These are phyloP conservation scores for Dothideomycetidae sp. DNA, from an alignment of 2,329 filamentous ascomycete genomes.

Conservation along the genomic window DNA sequence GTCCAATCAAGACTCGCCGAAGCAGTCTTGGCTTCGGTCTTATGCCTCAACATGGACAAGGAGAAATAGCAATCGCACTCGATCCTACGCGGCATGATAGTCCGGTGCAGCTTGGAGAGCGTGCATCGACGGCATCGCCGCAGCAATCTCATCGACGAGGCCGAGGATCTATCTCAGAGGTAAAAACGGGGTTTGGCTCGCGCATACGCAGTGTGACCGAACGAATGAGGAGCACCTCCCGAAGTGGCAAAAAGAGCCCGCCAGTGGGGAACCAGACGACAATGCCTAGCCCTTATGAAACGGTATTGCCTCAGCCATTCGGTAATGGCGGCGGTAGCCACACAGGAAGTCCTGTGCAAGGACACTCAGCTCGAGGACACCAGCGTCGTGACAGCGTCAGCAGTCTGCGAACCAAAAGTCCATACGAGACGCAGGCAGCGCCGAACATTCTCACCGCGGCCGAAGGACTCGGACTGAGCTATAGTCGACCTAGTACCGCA, in stretches of 20 bases:
- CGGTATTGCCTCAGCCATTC: constrained; percentile 21
- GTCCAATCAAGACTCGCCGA: constrained; percentile 23
- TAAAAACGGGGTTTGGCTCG: constrained; percentile 41
- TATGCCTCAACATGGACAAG: constrained; percentile 32
- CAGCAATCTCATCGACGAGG: constrained; percentile 37
- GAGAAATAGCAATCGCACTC: constrained; percentile 25
- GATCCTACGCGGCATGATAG: constrained; percentile 17
- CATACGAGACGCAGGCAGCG: constrained; percentile 20
- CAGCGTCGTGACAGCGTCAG: constrained; percentile 13
- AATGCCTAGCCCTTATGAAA: constrained; percentile 28
- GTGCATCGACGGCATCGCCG: constrained; percentile 14
- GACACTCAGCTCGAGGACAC: background rate
- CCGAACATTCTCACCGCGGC: background rate
- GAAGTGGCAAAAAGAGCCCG: constrained; percentile 37
- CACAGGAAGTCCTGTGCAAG: background rate
- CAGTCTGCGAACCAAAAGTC: constrained; percentile 13
- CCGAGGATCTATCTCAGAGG: constrained; percentile 43
- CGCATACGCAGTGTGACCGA: constrained; percentile 41
- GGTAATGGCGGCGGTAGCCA: background rate
- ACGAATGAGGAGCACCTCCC: constrained; percentile 44
- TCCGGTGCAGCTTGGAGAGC: background rate
- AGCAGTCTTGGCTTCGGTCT: constrained; percentile 15
- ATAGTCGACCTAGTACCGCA: background rate
- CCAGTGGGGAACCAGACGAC: constrained; percentile 19
- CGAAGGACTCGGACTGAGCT: background rate